These are phyloP conservation scores for Fraxinus xanthoxyloides DNA, from an alignment of 305 asterid species.

Conservation along the genomic window DNA sequence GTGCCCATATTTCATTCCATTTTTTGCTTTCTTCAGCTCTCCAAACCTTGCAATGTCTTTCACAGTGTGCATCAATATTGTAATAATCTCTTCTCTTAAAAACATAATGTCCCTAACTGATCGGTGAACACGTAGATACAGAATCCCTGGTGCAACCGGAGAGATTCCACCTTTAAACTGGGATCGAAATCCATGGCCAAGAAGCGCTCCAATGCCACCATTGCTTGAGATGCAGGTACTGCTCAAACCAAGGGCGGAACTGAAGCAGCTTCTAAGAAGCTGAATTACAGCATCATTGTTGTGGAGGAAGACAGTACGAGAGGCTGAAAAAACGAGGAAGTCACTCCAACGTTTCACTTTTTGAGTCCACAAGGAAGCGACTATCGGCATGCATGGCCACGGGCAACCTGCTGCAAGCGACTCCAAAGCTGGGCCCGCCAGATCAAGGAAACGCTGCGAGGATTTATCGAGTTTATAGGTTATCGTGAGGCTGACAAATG, in stretches of 20 bases:
- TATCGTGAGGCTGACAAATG: constrained; percentile 95
- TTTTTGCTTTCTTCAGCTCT: constrained; percentile 37
- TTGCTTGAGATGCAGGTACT: constrained; percentile 55
- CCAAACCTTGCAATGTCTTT: constrained; percentile 48
- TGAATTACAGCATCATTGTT: constrained; percentile 86
- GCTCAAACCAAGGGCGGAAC: constrained; percentile 65
- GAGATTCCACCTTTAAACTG: constrained; percentile 86
- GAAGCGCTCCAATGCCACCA: constrained; percentile 88
- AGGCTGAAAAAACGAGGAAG: constrained; percentile 87
- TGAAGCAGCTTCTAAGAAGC: constrained; percentile 82
- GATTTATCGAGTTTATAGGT: constrained; percentile 93
- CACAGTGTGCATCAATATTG: constrained; percentile 71
- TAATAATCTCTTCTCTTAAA: constrained; percentile 74
- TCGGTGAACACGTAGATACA: constrained; percentile 79
- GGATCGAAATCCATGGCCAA: constrained; percentile 92
- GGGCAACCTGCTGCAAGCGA: constrained; percentile 99
- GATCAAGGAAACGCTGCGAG: constrained; percentile 88
- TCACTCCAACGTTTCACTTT: constrained; percentile 94
- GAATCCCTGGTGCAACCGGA: constrained; percentile 92
- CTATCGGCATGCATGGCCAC: constrained; percentile 99
- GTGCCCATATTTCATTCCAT: constrained; percentile 45
- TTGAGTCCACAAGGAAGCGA: constrained; percentile 96
- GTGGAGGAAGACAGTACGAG: constrained; percentile 92
- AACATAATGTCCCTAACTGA: constrained; percentile 86
- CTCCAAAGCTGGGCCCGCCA: constrained; percentile 97